A percentile compares a stretch with the other conserved stretches of the same genome.
These are phyloP conservation scores for Amylocarpus encephaloides DNA, from an alignment of 2,329 filamentous ascomycete genomes.

Conservation along the genomic window DNA sequence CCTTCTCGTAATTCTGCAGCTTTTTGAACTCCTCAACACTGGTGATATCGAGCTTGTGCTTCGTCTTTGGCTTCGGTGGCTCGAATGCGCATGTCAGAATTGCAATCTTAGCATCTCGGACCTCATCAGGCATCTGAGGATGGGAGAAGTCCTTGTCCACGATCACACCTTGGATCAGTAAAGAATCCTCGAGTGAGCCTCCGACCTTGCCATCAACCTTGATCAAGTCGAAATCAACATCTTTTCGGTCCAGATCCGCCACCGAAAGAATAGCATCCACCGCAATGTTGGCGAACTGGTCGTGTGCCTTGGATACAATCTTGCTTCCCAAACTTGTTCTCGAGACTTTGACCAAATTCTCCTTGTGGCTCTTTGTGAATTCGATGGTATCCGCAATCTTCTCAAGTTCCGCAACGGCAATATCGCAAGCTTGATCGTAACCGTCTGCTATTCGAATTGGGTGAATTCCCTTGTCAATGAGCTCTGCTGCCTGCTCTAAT, in stretches of 20 bases:
- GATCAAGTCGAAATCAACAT: constrained; percentile 98
- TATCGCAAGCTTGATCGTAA: constrained; percentile 95
- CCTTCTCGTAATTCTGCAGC: constrained; percentile 88
- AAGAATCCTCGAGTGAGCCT: constrained; percentile 83
- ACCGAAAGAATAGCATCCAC: constrained; percentile 96
- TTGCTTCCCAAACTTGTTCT: constrained; percentile 96
- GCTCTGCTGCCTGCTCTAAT: constrained; percentile 90
- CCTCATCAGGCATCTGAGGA: constrained; percentile 96
- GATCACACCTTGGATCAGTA: constrained; percentile 96
- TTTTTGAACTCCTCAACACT: constrained; percentile 98
- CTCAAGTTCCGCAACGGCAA: constrained; percentile 88
- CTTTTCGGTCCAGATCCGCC: constrained; percentile 89
- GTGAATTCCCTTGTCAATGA: constrained; percentile 99
- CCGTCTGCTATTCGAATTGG: constrained; percentile 97
- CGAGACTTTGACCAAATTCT: constrained; percentile 88
- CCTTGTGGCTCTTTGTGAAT: constrained; percentile 72
- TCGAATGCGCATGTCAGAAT: constrained; percentile 98
- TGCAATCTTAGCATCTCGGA: constrained; percentile 91
- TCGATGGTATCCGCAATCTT: constrained; percentile 86
- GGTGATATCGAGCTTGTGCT: constrained; percentile 98
- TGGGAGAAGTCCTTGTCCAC: constrained; percentile 99
- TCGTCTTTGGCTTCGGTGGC: constrained; percentile 98
- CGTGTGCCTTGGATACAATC: constrained; percentile 97
- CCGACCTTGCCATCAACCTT: constrained; percentile 99
- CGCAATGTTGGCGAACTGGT: constrained; percentile 95